A percentile compares a stretch with the other conserved stretches of the same genome.
Conservation (phyloP, 176 grass and related monocot species). For the Oryza rufipogon region DNA sequence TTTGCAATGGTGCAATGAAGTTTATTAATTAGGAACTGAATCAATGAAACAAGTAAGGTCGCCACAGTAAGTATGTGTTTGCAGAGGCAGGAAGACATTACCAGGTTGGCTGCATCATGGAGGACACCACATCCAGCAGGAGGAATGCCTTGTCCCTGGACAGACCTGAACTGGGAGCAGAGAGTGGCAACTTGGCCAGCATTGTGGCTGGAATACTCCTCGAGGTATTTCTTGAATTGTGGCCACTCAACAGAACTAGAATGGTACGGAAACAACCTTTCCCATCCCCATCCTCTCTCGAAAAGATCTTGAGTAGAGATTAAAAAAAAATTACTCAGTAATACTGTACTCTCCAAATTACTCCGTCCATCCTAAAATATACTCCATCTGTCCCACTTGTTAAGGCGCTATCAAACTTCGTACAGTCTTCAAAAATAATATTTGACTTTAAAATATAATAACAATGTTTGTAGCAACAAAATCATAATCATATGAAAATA, state of each 20-base stretch:
- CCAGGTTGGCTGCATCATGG: neutral
- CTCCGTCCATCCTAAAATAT: too few species aligned
- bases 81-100: neutral
- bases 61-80: neutral
- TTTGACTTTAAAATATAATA: too few species aligned
- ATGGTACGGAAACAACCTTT: neutral
- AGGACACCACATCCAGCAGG: neutral
- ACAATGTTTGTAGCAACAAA: too few species aligned
- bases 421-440: too few species aligned
- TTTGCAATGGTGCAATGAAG: neutral
- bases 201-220: neutral
- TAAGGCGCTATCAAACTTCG: too few species aligned
- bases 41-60: neutral
- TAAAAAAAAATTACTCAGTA: neutral
- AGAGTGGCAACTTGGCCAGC: neutral
- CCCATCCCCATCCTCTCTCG: slow-evolving; percentile 19
- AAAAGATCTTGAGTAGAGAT: neutral
- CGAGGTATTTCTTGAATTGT: neutral
- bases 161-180: too few species aligned
- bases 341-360: too few species aligned
- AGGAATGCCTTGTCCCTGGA: neutral
- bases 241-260: neutral
- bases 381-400: too few species aligned
- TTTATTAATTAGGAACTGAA: neutral
- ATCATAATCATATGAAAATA: too few species aligned